These are phyloP conservation scores for Pythium sukuiense DNA, from an alignment of 352 stramenopile species.

Conservation along the genomic window DNA sequence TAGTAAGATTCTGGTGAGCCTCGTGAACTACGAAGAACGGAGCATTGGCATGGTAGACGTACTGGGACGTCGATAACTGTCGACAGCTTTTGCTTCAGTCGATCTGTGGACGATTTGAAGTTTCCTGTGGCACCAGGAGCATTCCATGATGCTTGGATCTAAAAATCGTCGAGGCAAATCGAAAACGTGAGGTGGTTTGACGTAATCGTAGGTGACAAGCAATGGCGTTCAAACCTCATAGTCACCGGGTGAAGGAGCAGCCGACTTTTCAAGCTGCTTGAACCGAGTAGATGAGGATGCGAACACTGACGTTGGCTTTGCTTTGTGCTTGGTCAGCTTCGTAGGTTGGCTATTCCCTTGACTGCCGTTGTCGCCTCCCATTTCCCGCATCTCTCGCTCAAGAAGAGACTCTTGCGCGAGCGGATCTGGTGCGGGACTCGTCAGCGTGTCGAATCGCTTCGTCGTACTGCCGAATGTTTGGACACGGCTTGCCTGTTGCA, in stretches of 20 bases:
- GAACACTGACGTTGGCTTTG: slow-evolving; percentile 63
- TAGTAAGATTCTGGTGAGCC: background rate
- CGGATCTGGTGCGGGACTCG: slow-evolving; percentile 16
- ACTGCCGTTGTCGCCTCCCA: slow-evolving; percentile 17
- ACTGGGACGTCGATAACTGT: slow-evolving; percentile 45
- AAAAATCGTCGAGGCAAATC: too few species aligned
- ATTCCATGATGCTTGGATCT: slow-evolving; percentile 71
- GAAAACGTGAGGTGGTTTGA: background rate
- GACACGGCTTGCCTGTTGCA: slow-evolving; percentile 53
- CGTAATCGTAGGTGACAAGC: background rate
- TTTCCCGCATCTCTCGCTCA: slow-evolving; percentile 55
- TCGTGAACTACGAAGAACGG: background rate
- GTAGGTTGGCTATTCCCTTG: slow-evolving; percentile 3
- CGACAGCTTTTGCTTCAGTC: slow-evolving; percentile 41
- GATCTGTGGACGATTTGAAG: slow-evolving; percentile 71
- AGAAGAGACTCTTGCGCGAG: slow-evolving; percentile 54
- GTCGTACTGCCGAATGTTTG: slow-evolving; percentile 72
- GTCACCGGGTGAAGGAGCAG: slow-evolving; percentile 57
- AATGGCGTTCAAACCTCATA: slow-evolving; percentile 50
- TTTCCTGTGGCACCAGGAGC: slow-evolving; percentile 52
- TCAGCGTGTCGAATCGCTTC: slow-evolving; percentile 69
- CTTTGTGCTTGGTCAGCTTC: slow-evolving; percentile 28
- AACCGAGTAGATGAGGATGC: slow-evolving; percentile 64
- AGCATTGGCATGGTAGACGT: slow-evolving; percentile 6
- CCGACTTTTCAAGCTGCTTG: slow-evolving; percentile 32